Evolutionary conservation across 495 filamentous ascomycete species (phyloP).

Genomic region (Jackrogersella multiformis): DNA sequence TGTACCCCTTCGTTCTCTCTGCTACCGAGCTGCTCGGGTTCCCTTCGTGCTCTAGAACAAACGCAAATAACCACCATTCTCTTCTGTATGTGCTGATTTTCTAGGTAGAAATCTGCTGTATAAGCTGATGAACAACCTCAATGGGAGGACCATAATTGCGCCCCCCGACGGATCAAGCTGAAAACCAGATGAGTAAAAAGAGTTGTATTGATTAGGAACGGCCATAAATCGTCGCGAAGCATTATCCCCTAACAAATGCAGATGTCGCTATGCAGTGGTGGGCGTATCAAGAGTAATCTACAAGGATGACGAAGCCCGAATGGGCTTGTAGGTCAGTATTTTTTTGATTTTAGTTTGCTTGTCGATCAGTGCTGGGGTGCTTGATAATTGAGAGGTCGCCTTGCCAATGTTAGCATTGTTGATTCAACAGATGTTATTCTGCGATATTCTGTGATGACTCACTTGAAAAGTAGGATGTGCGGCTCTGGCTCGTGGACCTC

Average conservation of each 20-base stretch:
- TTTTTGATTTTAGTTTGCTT: slow-evolving; percentile 7
- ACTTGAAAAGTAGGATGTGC: slow-evolving; percentile 99
- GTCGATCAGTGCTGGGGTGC: slow-evolving; percentile 62
- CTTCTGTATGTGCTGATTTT: slow-evolving; percentile 26
- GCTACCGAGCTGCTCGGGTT: slow-evolving; percentile 6
- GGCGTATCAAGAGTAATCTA: slow-evolving; percentile 41
- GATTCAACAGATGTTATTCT: not conserved
- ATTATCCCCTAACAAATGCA: slow-evolving; percentile 50
- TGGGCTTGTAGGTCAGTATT: slow-evolving; percentile 13
- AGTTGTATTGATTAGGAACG: slow-evolving; percentile 29
- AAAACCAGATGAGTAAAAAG: slow-evolving; percentile 27
- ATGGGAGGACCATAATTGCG: slow-evolving; percentile 3
- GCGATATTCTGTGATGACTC: slow-evolving; percentile 49
- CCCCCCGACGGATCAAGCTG: slow-evolving; percentile 13
- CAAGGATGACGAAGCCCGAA: slow-evolving; percentile 24
- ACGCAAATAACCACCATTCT: slow-evolving; percentile 30
- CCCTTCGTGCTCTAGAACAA: slow-evolving; percentile 14
- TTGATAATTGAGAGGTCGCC: slow-evolving; percentile 88
- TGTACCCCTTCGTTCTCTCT: not conserved
- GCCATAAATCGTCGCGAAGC: slow-evolving; percentile 45
- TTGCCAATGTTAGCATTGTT: slow-evolving; percentile 44
- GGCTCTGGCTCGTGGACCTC: slow-evolving; percentile 99
- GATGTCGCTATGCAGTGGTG: slow-evolving; percentile 55
- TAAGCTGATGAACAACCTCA: slow-evolving; percentile 8
- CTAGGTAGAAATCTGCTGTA: slow-evolving; percentile 19